A percentile compares a stretch with the other conserved stretches of the same genome.
These are phyloP conservation scores for Nymphaea colorata DNA, from an alignment of 164 flowering plant species.

Conservation along the genomic window DNA sequence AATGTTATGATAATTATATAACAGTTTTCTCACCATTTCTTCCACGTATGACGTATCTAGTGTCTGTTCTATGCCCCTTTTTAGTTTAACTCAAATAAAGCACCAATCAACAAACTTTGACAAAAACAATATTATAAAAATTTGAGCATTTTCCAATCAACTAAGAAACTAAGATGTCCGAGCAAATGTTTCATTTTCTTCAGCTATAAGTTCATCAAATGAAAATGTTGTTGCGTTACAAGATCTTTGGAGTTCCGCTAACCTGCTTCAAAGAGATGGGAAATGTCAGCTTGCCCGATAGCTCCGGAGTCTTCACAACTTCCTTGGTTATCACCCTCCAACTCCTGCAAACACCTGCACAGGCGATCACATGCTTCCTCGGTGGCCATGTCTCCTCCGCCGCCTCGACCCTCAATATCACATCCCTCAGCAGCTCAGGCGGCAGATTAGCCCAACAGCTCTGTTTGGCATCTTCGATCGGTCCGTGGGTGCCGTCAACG, in stretches of 20 bases:
- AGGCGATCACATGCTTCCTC: slow-evolving; percentile 58
- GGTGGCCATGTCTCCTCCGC: slow-evolving; percentile 69
- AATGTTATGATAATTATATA: too few species aligned
- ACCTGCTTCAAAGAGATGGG: slow-evolving; percentile 94
- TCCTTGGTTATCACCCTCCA: slow-evolving; percentile 73
- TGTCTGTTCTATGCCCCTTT: too few species aligned
- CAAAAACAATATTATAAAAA: background rate
- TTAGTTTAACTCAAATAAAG: background rate
- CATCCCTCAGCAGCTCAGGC: slow-evolving; percentile 72
- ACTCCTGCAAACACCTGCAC: slow-evolving; percentile 79
- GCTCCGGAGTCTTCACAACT: slow-evolving; percentile 58
- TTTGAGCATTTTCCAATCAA: too few species aligned
- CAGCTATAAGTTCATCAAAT: too few species aligned
- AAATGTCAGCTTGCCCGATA: slow-evolving; percentile 63
- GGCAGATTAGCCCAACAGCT: slow-evolving; percentile 88
- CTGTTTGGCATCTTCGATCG: slow-evolving; percentile 25
- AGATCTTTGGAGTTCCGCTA: background rate
- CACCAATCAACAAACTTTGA: background rate
- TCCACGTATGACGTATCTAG: too few species aligned
- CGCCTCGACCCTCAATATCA: slow-evolving; percentile 54
- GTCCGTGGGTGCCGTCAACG: slow-evolving; percentile 18
- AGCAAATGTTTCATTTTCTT: too few species aligned
- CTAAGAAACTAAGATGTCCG: too few species aligned
- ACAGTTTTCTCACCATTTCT: too few species aligned
- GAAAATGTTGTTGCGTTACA: background rate